phyloP scores from a whole-genome alignment of 345 rosid genomes.

The Balakata baccata region DNA sequence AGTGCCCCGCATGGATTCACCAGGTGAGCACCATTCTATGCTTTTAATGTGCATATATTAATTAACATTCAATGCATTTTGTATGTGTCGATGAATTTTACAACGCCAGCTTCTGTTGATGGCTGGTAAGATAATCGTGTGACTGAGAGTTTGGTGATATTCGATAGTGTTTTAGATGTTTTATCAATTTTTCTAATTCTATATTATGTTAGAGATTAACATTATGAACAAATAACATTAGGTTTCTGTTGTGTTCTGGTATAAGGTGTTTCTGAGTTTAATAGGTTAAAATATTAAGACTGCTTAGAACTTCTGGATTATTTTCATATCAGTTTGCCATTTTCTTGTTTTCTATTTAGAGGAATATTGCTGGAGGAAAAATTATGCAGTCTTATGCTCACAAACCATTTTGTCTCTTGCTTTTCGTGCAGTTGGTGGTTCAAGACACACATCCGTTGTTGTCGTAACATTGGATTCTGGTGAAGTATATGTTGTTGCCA shows the following conservation, averaged over 20 bases:
- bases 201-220: background rate
- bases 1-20: constrained; percentile 53
- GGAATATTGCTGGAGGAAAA: background rate
- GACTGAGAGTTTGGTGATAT: background rate
- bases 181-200: background rate
- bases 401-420: background rate
- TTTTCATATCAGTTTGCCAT: background rate
- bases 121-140: background rate
- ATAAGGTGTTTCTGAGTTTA: background rate
- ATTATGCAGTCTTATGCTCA: background rate
- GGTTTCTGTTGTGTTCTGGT: background rate
- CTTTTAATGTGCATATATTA: background rate
- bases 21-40: constrained; percentile 33
- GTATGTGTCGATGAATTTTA: background rate
- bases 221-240: background rate
- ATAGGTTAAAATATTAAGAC: background rate
- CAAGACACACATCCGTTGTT: constrained; percentile 63
- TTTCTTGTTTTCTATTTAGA: background rate
- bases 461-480: constrained; percentile 66
- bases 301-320: background rate
- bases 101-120: background rate
- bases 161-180: background rate
- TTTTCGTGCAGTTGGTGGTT: constrained; percentile 49
- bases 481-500: constrained; percentile 70
- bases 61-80: background rate